These are phyloP conservation scores for Penicillium sp. DNA, from an alignment of 2,329 filamentous ascomycete genomes.

Conservation along the genomic window DNA sequence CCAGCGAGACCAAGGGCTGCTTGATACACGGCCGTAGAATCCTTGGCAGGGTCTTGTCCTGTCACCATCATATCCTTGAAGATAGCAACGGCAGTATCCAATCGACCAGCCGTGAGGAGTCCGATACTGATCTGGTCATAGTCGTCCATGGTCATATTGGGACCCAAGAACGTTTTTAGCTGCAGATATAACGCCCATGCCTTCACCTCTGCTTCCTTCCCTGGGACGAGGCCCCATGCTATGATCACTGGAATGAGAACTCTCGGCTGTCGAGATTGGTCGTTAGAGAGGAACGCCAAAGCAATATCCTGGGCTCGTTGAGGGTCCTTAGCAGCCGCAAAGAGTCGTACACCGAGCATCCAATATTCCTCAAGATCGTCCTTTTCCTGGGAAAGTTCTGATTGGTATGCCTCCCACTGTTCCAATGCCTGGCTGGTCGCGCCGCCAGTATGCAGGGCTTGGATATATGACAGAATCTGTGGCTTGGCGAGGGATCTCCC, in stretches of 20 bases:
- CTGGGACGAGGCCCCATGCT: slow-evolving; percentile 59
- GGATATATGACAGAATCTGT: slow-evolving; percentile 67
- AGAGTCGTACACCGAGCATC: slow-evolving; percentile 53
- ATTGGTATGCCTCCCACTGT: slow-evolving; percentile 62
- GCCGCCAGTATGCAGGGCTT: slow-evolving; percentile 66
- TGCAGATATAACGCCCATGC: slow-evolving; percentile 70
- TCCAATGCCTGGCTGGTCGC: slow-evolving; percentile 61
- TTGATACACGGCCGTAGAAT: slow-evolving; percentile 48
- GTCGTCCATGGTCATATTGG: slow-evolving; percentile 67
- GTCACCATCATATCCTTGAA: slow-evolving; percentile 89
- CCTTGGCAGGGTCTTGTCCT: slow-evolving; percentile 47
- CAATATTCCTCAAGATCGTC: slow-evolving; percentile 44
- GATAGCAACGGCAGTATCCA: slow-evolving; percentile 68
- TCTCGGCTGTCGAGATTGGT: slow-evolving; percentile 46
- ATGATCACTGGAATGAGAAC: slow-evolving; percentile 66
- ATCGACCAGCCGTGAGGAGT: slow-evolving; percentile 67
- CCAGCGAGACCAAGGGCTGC: slow-evolving; percentile 41
- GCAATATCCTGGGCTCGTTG: slow-evolving; percentile 53
- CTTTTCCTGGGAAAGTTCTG: slow-evolving; percentile 51
- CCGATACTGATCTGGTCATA: slow-evolving; percentile 73
- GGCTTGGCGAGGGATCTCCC: slow-evolving; percentile 56
- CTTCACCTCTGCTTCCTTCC: slow-evolving; percentile 51
- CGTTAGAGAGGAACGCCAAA: slow-evolving; percentile 41
- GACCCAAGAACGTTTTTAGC: slow-evolving; percentile 62
- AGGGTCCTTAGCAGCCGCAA: slow-evolving; percentile 49